phyloP scores from a whole-genome alignment of 257 asterid species.

The Capsicum baccatum region DNA sequence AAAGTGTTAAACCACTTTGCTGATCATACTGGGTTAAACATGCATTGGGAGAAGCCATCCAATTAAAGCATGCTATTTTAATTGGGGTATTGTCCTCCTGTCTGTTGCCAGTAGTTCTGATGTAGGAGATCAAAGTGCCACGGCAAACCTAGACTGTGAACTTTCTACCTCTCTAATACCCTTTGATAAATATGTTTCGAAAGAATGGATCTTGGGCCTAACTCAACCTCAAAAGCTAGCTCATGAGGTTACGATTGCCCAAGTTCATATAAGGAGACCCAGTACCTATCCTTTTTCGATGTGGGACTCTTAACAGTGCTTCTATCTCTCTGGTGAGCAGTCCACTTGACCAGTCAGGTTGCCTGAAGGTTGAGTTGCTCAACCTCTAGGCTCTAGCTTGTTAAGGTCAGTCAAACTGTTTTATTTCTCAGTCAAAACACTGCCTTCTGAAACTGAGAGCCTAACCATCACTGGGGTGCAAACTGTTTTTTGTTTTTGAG shows the following conservation, averaged over 20 bases:
- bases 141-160: background rate
- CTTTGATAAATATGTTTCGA: too few species aligned
- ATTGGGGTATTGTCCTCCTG: background rate
- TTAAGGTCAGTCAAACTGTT: background rate
- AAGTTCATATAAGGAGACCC: too few species aligned
- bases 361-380: background rate
- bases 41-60: background rate
- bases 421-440: background rate
- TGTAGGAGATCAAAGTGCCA: background rate
- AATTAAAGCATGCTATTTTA: background rate
- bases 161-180: background rate
- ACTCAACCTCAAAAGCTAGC: too few species aligned
- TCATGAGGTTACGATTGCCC: too few species aligned
- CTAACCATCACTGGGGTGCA: too few species aligned
- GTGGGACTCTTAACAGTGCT: too few species aligned
- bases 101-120: background rate
- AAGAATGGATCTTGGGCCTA: too few species aligned
- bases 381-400: background rate
- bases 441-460: conserved; percentile 11
- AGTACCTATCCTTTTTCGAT: too few species aligned
- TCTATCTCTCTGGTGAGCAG: background rate
- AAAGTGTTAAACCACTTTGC: background rate
- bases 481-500: too few species aligned
- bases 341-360: background rate
- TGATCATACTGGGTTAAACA: background rate